A percentile compares a stretch with the other conserved stretches of the same genome.
These are phyloP conservation scores for Tarenaya hassleriana DNA, from an alignment of 345 rosid species.

Conservation along the genomic window DNA sequence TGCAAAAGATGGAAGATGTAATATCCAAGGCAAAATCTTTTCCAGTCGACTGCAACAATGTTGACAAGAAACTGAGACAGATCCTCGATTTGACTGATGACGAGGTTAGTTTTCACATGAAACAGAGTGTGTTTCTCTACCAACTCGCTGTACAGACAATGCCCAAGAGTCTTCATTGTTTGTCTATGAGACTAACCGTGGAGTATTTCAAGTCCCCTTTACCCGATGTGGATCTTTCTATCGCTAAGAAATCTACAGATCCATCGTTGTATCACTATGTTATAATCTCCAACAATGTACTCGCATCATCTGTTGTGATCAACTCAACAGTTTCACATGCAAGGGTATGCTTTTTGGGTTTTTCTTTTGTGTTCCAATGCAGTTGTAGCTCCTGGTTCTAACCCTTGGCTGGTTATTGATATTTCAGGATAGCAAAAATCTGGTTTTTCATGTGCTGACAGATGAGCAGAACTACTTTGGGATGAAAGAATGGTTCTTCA, in stretches of 20 bases:
- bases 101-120: slow-evolving; percentile 86
- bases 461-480: slow-evolving; percentile 77
- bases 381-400: slow-evolving; percentile 13
- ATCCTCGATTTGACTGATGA: slow-evolving; percentile 81
- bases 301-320: slow-evolving; percentile 86
- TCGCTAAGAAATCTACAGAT: slow-evolving; percentile 52
- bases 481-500: slow-evolving; percentile 83
- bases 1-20: slow-evolving; percentile 60
- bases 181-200: slow-evolving; percentile 79
- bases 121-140: slow-evolving; percentile 70
- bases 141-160: slow-evolving; percentile 88
- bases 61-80: slow-evolving; percentile 92
- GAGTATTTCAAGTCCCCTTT: slow-evolving; percentile 64
- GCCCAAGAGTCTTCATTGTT: slow-evolving; percentile 94
- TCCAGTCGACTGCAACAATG: slow-evolving; percentile 72
- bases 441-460: slow-evolving; percentile 87
- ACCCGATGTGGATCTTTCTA: slow-evolving; percentile 35
- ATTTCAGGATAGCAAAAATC: slow-evolving; percentile 73
- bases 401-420: slow-evolving; percentile 26
- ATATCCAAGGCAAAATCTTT: slow-evolving; percentile 62
- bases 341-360: slow-evolving; percentile 35
- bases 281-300: slow-evolving; percentile 70
- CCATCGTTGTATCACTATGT: slow-evolving; percentile 62
- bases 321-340: slow-evolving; percentile 76
- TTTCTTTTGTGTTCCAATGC: slow-evolving; percentile 12